Base-by-base conservation (phyloP, 805 yeast genomes). In the Lipomyces orientalis region DNA sequence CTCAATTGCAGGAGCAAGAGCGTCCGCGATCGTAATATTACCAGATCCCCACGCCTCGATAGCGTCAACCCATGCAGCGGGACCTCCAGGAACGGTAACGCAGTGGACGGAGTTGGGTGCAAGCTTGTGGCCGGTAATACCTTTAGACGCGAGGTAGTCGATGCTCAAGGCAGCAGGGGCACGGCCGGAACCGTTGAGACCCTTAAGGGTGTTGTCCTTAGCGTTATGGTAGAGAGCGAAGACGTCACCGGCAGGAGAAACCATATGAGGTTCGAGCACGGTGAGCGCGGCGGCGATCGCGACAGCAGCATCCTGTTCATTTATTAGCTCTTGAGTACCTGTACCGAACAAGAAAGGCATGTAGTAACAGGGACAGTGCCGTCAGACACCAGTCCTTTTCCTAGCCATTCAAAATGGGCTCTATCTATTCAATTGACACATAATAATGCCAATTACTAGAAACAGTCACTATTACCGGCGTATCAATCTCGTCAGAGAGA, bases 41-140 rank as follows among this genome's bases (percentile, higher is more conserved):
- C 90, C 90, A 34, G 90, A 86, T 1, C 96, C 95, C 91, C 93
- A 90, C 66, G 78, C 80, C 54, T 85, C 87, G 51, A 84, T 79
- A 2, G 91, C 85, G 76, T 90, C 95, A 57, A 82, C 76, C 95
- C 95, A 90, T 0, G 91, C 94, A 5, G 91, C 91, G 59, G 90
- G 83, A 1, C 91, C 88, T 4, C 96, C 96, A 0, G 95, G 95
- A 4, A 90, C 93, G 61, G 87, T 88, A 7, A 88, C 85, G 0
- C 89, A 78, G 66, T 86, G 86, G 2, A 87, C 84, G 1, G 91
- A 87, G 37, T 79, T 79, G 22, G 68, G 71, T 0, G 86, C 86
- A 37, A 90, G 79, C 73, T 91, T 82, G 34, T 79, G 77, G 51
- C 85, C 80, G 9, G 80, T 76, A 54, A 84, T 78, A 19, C 85